Percentiles rank a stretch among this genome's conserved stretches.
These are phyloP conservation scores for Vaccinium corymbosum DNA, from an alignment of 148 eudicot genomes.

Conservation along the genomic window DNA sequence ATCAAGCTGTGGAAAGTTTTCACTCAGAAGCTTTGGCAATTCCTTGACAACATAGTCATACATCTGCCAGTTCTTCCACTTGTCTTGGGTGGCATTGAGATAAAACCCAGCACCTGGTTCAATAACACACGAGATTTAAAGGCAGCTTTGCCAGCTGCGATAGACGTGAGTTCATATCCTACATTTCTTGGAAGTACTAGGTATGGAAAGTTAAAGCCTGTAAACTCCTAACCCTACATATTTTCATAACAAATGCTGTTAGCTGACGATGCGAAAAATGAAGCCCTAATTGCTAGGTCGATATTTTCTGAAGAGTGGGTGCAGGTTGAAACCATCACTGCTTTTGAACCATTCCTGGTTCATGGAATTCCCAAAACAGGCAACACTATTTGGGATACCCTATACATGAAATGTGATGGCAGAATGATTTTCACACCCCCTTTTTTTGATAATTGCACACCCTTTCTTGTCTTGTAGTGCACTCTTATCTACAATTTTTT, in stretches of 20 bases:
- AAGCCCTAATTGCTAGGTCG: neutral
- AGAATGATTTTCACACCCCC: no score
- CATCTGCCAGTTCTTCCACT: constrained; percentile 99
- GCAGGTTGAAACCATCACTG: neutral
- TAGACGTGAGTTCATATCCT: neutral
- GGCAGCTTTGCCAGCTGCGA: neutral
- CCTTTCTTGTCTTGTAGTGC: no score
- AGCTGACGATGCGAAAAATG: neutral
- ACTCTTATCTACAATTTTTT: no score
- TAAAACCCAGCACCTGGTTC: constrained; percentile 92
- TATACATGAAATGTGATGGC: no score
- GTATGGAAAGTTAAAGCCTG: neutral
- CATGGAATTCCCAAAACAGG: neutral
- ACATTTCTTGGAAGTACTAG: neutral
- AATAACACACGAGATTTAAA: neutral
- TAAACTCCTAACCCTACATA: neutral
- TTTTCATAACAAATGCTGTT: neutral
- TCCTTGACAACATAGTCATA: constrained; percentile 94
- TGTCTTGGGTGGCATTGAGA: constrained; percentile 92
- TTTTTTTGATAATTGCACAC: no score
- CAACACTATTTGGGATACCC: no score
- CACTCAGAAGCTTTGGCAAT: constrained; percentile 70
- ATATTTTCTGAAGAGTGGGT: neutral
- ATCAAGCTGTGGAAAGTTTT: constrained; percentile 81
- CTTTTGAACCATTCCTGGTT: neutral